These are phyloP conservation scores for Tylopilus subfusipes DNA, from an alignment of 768 basidiomycete species.

Conservation along the genomic window DNA sequence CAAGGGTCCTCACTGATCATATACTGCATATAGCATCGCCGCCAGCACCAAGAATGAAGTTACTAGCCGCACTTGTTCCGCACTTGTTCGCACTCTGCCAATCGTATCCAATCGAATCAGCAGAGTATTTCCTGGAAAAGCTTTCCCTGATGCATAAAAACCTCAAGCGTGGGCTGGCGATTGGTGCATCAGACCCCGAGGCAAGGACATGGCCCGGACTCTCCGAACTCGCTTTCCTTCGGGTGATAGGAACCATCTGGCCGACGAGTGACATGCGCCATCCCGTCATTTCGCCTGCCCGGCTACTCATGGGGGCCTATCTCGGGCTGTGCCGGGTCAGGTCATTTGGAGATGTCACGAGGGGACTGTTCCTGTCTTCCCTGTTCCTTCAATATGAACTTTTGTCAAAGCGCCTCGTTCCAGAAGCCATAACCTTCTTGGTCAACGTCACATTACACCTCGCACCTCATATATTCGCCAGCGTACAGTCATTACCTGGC, in stretches of 20 bases:
- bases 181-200: constrained; percentile 53
- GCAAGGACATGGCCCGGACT: constrained; percentile 88
- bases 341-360: constrained; percentile 67
- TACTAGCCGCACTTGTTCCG: constrained; percentile 65
- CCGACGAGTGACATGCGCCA: constrained; percentile 94
- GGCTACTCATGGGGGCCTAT: constrained; percentile 88
- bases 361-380: constrained; percentile 87
- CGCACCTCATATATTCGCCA: constrained; percentile 56
- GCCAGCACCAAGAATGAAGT: constrained; percentile 54
- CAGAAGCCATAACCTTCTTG: constrained; percentile 85
- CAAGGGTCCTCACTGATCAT: constrained; percentile 82
- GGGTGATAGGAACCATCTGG: constrained; percentile 81
- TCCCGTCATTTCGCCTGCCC: constrained; percentile 79
- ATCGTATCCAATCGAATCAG: constrained; percentile 76
- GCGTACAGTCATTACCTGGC: constrained; percentile 54
- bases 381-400: constrained; percentile 81
- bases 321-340: constrained; percentile 81
- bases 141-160: constrained; percentile 92
- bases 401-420: constrained; percentile 81
- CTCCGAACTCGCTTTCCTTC: constrained; percentile 76
- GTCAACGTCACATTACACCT: constrained; percentile 69
- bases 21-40: constrained; percentile 70
- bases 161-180: constrained; percentile 74
- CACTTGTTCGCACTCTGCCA: constrained; percentile 77
- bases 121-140: constrained; percentile 77